A percentile compares a stretch with the other conserved stretches of the same genome.
Evolutionary conservation across 2,329 filamentous ascomycete species (phyloP).

Genomic region (Thelonectria blattea): DNA sequence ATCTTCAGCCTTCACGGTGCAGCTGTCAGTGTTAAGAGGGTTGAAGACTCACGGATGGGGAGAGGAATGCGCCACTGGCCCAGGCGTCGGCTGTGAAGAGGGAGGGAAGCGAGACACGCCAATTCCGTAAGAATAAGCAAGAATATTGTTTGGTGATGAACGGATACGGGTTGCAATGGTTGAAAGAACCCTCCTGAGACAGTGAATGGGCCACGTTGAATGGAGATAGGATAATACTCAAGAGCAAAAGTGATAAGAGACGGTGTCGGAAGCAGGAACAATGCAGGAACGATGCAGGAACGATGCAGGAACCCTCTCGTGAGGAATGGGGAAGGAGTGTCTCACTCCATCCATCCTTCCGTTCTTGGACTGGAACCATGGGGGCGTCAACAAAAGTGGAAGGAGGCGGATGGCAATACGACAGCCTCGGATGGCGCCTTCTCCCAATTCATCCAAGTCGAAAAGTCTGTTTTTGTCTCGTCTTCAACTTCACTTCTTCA

Average conservation of each 20-base stretch:
- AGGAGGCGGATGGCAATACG: neutral
- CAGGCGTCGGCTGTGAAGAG: no score
- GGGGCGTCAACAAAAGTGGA: neutral
- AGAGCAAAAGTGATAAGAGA: no score
- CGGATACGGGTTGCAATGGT: neutral
- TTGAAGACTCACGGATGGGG: neutral
- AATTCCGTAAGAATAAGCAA: no score
- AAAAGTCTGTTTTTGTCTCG: neutral
- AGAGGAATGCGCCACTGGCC: no score
- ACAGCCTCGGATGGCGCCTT: neutral
- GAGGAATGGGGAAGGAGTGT: neutral
- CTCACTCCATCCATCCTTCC: neutral
- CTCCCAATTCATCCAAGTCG: neutral
- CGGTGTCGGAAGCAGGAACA: neutral
- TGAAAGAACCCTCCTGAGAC: neutral
- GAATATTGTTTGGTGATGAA: neutral
- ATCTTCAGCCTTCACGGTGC: neutral
- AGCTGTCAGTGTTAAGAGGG: neutral
- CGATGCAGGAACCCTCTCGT: neutral
- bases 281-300: neutral
- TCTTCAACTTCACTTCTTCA: neutral
- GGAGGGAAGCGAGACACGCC: no score
- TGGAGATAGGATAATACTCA: neutral
- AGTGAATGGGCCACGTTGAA: neutral
- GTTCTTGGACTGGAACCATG: neutral